Percentiles rank a stretch among this genome's conserved stretches.
Evolutionary conservation across 2,329 filamentous ascomycete genomes (phyloP).

Genomic region (Ascocoryne sarcoides): DNA sequence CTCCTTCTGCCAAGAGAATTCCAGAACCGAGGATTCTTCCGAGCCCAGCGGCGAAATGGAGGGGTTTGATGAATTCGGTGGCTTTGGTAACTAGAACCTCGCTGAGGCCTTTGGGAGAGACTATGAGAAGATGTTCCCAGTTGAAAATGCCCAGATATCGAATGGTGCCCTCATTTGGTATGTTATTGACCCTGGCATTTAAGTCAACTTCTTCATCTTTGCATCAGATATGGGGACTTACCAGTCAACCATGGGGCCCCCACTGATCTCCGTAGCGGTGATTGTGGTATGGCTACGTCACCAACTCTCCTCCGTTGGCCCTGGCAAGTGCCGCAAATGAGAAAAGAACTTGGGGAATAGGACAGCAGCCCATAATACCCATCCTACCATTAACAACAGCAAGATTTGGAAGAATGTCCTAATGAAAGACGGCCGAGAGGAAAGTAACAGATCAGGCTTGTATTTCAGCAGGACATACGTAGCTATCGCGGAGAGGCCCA

Average conservation of each 20-base stretch:
- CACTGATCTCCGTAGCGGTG: slow-evolving; percentile 33
- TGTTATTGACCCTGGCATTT: no score
- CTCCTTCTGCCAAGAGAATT: slow-evolving; percentile 65
- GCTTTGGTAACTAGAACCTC: slow-evolving; percentile 60
- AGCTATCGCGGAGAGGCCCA: slow-evolving; percentile 15
- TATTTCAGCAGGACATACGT: slow-evolving; percentile 17
- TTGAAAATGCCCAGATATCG: slow-evolving; percentile 55
- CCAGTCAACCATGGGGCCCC: slow-evolving; percentile 31
- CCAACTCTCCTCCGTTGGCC: slow-evolving; percentile 36
- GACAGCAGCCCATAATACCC: slow-evolving; percentile 35
- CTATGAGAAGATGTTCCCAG: slow-evolving; percentile 48
- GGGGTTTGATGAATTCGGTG: slow-evolving; percentile 61
- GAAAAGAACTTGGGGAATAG: slow-evolving; percentile 51
- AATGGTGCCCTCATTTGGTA: slow-evolving; percentile 60
- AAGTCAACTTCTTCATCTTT: no score
- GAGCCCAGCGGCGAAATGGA: slow-evolving; percentile 43
- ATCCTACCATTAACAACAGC: slow-evolving; percentile 27
- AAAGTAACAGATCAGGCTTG: slow-evolving; percentile 19
- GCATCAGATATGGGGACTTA: slow-evolving; percentile 10
- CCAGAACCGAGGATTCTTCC: slow-evolving; percentile 59
- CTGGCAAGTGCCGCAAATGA: slow-evolving; percentile 48
- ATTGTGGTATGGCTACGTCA: slow-evolving; percentile 36
- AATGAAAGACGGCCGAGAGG: slow-evolving; percentile 25
- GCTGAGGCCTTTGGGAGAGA: slow-evolving; percentile 51
- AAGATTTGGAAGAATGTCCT: slow-evolving; percentile 34